Evolutionary conservation across 805 yeast genomes (phyloP).

Genomic region (Candida hungchunana): DNA sequence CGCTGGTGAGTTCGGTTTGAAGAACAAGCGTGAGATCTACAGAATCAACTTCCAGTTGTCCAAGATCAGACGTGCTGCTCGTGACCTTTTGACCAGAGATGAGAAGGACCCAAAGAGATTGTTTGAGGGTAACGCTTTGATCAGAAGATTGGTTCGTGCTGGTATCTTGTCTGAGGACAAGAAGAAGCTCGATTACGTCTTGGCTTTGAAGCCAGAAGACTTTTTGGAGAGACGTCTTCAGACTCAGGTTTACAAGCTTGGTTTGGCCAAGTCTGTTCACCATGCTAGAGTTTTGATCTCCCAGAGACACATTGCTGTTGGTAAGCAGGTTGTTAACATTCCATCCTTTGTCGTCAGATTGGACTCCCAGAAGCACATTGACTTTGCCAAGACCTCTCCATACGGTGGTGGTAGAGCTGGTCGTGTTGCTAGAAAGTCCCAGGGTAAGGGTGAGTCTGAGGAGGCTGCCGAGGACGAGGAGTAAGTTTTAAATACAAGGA

Average conservation of each 20-base stretch:
- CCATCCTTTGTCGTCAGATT: slow-evolving; percentile 99
- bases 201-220: slow-evolving; percentile 97
- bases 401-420: slow-evolving; percentile 99
- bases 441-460: slow-evolving; percentile 45
- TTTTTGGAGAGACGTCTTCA: slow-evolving; percentile 99
- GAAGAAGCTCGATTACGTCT: slow-evolving; percentile 99
- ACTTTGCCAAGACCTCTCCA: slow-evolving; percentile 98
- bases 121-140: slow-evolving; percentile 99
- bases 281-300: slow-evolving; percentile 98
- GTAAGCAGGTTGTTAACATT: slow-evolving; percentile 97
- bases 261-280: slow-evolving; percentile 98
- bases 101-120: slow-evolving; percentile 99
- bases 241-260: slow-evolving; percentile 99
- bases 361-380: slow-evolving; percentile 99
- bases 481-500: slow-evolving; percentile 44
- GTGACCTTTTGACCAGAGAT: slow-evolving; percentile 99
- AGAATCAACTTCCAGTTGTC: slow-evolving; percentile 99
- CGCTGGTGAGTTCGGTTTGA: slow-evolving; percentile 99
- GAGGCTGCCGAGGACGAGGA: slow-evolving; percentile 76
- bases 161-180: slow-evolving; percentile 99
- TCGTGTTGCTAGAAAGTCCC: slow-evolving; percentile 89
- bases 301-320: slow-evolving; percentile 99
- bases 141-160: slow-evolving; percentile 98
- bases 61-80: slow-evolving; percentile 99
- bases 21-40: slow-evolving; percentile 99